Percentiles rank a stretch among this genome's conserved stretches.
These are phyloP conservation scores for Pneumocystis canis DNA, from an alignment of 1,139 yeast species.

Conservation along the genomic window DNA sequence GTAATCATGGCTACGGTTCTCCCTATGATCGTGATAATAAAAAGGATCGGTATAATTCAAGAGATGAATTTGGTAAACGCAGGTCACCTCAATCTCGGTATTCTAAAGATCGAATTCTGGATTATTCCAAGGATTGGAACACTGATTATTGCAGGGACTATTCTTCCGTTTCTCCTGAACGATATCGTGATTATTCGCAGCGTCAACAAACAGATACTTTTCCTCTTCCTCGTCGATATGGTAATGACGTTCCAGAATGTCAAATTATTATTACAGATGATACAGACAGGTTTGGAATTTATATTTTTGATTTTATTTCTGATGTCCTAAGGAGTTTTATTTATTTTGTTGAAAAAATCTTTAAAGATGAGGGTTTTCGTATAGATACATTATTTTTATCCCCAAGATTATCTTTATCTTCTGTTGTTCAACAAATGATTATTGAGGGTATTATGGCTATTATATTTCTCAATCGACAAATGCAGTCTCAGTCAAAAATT, in stretches of 20 bases:
- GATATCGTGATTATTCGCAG: background rate
- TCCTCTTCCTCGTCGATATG: conserved; percentile 15
- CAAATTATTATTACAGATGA: conserved; percentile 53
- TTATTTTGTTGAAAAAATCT: conserved; percentile 39
- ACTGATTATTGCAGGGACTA: conserved; percentile 18
- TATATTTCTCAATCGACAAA: conserved; percentile 42
- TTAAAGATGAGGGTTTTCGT: conserved; percentile 39
- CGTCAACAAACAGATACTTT: conserved; percentile 19
- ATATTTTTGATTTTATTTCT: background rate
- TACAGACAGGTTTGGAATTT: conserved; percentile 31
- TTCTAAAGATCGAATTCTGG: conserved; percentile 23
- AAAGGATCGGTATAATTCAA: background rate
- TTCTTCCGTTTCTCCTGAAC: conserved; percentile 9
- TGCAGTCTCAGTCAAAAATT: conserved; percentile 30
- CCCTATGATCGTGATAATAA: background rate
- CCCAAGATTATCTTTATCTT: conserved; percentile 39
- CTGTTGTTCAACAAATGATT: conserved; percentile 60
- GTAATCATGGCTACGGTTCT: background rate
- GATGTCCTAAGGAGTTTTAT: conserved; percentile 28
- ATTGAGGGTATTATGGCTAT: conserved; percentile 67
- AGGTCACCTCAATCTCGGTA: conserved; percentile 7
- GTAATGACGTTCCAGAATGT: conserved; percentile 36
- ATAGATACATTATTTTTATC: conserved; percentile 35
- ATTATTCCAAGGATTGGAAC: conserved; percentile 17
- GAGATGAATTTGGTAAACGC: background rate